These are phyloP conservation scores for Leccinum pachyderme DNA, from an alignment of 1,284 basidiomycete species.

Conservation along the genomic window DNA sequence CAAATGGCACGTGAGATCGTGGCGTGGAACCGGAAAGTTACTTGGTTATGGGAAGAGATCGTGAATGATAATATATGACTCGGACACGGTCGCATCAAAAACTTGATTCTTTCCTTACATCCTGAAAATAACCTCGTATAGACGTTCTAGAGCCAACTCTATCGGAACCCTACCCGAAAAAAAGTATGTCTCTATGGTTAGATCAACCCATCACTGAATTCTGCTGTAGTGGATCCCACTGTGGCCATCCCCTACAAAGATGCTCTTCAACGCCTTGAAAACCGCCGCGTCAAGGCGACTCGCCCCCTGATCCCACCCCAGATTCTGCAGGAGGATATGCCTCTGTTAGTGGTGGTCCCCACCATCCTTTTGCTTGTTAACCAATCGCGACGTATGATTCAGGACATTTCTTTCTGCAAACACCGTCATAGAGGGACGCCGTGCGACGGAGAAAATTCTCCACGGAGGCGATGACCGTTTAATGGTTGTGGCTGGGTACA, in stretches of 20 bases:
- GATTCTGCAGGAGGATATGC: slow-evolving; percentile 87
- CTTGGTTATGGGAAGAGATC: neutral
- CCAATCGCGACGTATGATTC: neutral
- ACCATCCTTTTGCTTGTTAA: slow-evolving; percentile 1
- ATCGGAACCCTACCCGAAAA: slow-evolving; percentile 6
- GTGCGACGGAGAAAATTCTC: slow-evolving; percentile 75
- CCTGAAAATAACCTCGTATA: slow-evolving; percentile 1
- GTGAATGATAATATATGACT: no score
- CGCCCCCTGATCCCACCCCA: slow-evolving; percentile 89
- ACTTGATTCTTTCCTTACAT: neutral
- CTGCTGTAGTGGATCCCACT: slow-evolving; percentile 40
- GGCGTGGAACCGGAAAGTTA: slow-evolving; percentile 4
- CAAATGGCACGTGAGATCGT: slow-evolving; percentile 16
- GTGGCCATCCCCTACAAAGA: slow-evolving; percentile 72
- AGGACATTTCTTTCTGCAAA: slow-evolving; percentile 73
- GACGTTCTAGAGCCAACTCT: slow-evolving; percentile 7
- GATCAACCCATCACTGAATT: slow-evolving; percentile 9
- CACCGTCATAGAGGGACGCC: slow-evolving; percentile 84
- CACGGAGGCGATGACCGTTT: slow-evolving; percentile 86
- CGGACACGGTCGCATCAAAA: neutral
- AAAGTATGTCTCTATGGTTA: slow-evolving; percentile 19
- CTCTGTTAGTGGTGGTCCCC: slow-evolving; percentile 48
- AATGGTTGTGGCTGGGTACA: slow-evolving; percentile 78
- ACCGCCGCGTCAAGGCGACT: slow-evolving; percentile 81
- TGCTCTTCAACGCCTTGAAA: slow-evolving; percentile 80